These are phyloP conservation scores for Cornus florida DNA, from an alignment of 148 eudicot species.

Conservation along the genomic window DNA sequence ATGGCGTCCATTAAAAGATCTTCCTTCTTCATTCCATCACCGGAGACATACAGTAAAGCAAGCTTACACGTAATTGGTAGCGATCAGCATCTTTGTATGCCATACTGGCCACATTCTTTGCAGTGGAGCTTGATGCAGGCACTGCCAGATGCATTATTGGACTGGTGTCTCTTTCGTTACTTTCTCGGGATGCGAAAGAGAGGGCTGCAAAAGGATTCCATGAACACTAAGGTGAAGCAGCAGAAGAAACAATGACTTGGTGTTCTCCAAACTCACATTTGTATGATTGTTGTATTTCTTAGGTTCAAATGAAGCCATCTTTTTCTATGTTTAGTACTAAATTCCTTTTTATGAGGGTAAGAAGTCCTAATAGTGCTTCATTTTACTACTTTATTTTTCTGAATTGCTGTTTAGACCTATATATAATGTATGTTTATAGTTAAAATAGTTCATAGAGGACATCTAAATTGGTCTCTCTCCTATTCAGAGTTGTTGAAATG, in stretches of 20 bases:
- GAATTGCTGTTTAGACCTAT: too few relatives aligned
- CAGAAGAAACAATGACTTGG: conserved; percentile 21
- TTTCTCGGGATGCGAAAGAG: conserved; percentile 46
- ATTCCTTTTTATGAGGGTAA: too few relatives aligned
- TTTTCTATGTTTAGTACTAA: too few relatives aligned
- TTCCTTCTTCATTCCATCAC: conserved; percentile 65
- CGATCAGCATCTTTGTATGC: conserved; percentile 43
- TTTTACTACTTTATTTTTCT: too few relatives aligned
- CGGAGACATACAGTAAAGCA: conserved; percentile 54
- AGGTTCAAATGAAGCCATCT: background rate
- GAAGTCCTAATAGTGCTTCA: background rate
- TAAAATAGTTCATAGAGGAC: too few relatives aligned
- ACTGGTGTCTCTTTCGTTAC: conserved; percentile 44
- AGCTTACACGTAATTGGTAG: conserved; percentile 59
- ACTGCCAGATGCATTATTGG: conserved; percentile 45
- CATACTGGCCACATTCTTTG: conserved; percentile 70
- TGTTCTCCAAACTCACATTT: background rate
- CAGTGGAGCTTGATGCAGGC: conserved; percentile 35
- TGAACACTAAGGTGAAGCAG: conserved; percentile 7
- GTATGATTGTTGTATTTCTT: background rate
- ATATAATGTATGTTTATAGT: too few relatives aligned
- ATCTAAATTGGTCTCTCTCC: too few relatives aligned
- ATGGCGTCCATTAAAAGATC: conserved; percentile 63
- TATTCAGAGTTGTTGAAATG: too few relatives aligned
- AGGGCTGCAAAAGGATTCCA: conserved; percentile 37